Evolutionary conservation across 2,329 filamentous ascomycete genomes (phyloP).

Genomic region (Lasiodiplodia sp.): DNA sequence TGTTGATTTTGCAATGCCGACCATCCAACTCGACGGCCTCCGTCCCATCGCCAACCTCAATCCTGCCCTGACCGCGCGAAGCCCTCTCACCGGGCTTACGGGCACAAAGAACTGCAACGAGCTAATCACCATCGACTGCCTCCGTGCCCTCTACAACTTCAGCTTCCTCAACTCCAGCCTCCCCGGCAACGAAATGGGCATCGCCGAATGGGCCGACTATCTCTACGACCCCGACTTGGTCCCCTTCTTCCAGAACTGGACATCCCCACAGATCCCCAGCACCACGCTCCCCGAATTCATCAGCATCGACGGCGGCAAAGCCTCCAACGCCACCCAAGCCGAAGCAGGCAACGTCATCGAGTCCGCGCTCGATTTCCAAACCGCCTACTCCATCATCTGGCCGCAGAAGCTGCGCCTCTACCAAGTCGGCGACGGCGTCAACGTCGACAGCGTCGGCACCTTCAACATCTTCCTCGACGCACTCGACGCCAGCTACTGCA

Average conservation of each 20-base stretch:
- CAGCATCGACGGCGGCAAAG: conserved; percentile 55
- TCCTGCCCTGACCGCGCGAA: not conserved
- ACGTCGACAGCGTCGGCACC: conserved; percentile 20
- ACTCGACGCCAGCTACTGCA: conserved; percentile 61
- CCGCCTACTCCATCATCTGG: conserved; percentile 32
- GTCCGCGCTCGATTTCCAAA: conserved; percentile 33
- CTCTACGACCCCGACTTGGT: conserved; percentile 40
- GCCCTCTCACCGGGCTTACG: conserved; percentile 35
- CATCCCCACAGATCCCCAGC: conserved; percentile 42
- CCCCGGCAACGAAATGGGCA: conserved; percentile 25
- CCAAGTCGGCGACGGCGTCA: conserved; percentile 32
- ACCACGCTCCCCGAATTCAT: conserved; percentile 55
- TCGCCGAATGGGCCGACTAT: conserved; percentile 26
- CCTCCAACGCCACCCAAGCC: conserved; percentile 15
- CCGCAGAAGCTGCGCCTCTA: conserved; percentile 33
- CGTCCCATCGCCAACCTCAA: not conserved
- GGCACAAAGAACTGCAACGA: conserved; percentile 55
- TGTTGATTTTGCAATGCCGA: conserved; percentile 48
- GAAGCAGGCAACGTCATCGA: conserved; percentile 25
- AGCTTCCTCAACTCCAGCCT: conserved; percentile 31
- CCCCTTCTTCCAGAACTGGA: conserved; percentile 47
- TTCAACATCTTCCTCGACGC: conserved; percentile 49
- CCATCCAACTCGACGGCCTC: conserved; percentile 48
- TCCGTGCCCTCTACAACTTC: conserved; percentile 48
- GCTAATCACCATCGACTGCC: conserved; percentile 64